These are phyloP conservation scores for Tieghemostelium lacteum DNA, from an alignment of 78 protist species.

Conservation along the genomic window DNA sequence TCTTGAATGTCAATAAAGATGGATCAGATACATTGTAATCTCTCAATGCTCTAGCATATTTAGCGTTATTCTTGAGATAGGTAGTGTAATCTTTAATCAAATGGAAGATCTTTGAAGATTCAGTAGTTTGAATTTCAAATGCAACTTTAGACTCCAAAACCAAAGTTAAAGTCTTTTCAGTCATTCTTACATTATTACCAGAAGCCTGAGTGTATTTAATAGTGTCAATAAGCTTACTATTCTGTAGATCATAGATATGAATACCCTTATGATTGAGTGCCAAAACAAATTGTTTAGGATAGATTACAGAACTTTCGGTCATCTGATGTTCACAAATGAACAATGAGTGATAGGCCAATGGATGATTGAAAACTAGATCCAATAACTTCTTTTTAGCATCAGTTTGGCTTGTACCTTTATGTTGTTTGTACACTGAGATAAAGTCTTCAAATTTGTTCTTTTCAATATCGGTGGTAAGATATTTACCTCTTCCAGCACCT, in stretches of 20 bases:
- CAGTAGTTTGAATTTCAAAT: slow-evolving; percentile 11
- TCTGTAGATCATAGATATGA: slow-evolving; percentile 16
- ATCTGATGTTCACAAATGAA: slow-evolving; percentile 34
- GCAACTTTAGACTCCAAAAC: background rate
- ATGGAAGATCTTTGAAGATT: background rate
- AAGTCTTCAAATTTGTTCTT: slow-evolving; percentile 59
- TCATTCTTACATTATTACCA: background rate
- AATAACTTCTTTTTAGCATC: slow-evolving; percentile 13
- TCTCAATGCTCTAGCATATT: slow-evolving; percentile 61
- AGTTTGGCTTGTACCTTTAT: slow-evolving; percentile 19
- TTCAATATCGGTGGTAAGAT: slow-evolving; percentile 37
- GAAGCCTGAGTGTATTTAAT: background rate
- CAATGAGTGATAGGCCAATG: slow-evolving; percentile 23
- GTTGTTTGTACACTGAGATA: slow-evolving; percentile 19
- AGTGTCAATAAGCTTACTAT: background rate
- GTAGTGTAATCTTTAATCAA: slow-evolving; percentile 26
- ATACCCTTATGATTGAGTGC: slow-evolving; percentile 23
- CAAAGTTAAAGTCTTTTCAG: slow-evolving; percentile 39
- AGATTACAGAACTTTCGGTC: background rate
- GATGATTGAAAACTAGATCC: slow-evolving; percentile 8
- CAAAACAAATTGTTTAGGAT: slow-evolving; percentile 47
- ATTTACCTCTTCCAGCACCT: slow-evolving; percentile 71
- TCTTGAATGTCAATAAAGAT: slow-evolving; percentile 22
- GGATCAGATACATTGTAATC: slow-evolving; percentile 64
- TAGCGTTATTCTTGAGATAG: slow-evolving; percentile 25